Base-by-base conservation (phyloP, 345 rosid species). In the Citrus hindsii region DNA sequence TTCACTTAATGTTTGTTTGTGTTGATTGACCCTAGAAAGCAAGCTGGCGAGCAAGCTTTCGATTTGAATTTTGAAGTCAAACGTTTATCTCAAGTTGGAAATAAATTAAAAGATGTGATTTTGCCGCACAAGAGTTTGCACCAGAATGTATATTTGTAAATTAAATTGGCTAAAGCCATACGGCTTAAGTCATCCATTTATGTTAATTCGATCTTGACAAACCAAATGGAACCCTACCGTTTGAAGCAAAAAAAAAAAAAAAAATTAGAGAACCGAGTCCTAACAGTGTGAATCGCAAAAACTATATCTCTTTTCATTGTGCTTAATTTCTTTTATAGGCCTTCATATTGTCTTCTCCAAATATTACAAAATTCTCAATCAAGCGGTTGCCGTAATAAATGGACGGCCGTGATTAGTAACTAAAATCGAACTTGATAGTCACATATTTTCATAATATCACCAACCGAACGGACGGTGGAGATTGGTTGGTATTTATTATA, bases 1-100 rank as follows among this genome's bases (percentile, higher is more conserved):
- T 30, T 9, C 27, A 64, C 70, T 21, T 69, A 19, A 21, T 30
- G 22, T 71, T 71, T 51, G 61, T 42, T 69, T 25, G 59, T 69
- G 28, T 67, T 25, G 22, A 42, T 16, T 6, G 72, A 9, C 27
- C 40, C 60, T 55, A 72, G 25, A 56, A 65, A 28, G 66, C 40
- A 48, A 10, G 30, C 24, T 7, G 35, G 22, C 38, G 9, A 66
- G 12, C 25, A 58, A 38, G 5, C 27, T 73, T 42, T 14, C 4
- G 14, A 14, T 59, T 72, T 78, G 64, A 74, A 83, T 81, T 59
- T 72, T 76, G 53, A 76, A 83, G 83, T 76, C 75, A 76, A 77
- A 28, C 21, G 66, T 77, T 42, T 18, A 79, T 48, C 38, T 7
- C 37, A 22, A 76, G 66, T 73, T 79, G 63, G 68, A 19, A 67